These are phyloP conservation scores for Climacium dendroides DNA, from an alignment of 225 moss, liverwort and hornwort species.

Conservation along the genomic window DNA sequence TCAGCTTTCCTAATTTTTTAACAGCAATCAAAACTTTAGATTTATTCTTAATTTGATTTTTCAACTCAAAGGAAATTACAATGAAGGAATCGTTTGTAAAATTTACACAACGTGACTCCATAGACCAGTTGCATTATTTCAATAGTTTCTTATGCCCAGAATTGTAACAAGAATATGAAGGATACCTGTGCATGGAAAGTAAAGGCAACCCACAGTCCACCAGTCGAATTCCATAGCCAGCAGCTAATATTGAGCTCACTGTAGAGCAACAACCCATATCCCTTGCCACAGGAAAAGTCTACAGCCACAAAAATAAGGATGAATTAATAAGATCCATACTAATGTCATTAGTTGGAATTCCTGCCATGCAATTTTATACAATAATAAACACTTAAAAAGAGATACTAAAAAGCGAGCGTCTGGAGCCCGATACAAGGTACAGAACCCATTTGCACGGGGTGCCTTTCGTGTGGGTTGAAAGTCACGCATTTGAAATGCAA, in stretches of 20 bases:
- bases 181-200: conserved; percentile 75
- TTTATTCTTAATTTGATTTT: neutral
- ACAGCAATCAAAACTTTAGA: too few relatives aligned
- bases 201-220: conserved; percentile 73
- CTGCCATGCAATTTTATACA: neutral
- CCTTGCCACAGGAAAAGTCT: conserved; percentile 63
- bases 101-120: neutral
- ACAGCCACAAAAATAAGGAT: neutral
- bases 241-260: conserved; percentile 60
- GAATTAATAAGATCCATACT: neutral
- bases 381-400: neutral
- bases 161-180: neutral
- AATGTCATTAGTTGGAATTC: neutral
- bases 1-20: neutral
- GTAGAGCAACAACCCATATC: conserved; percentile 88
- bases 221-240: conserved; percentile 67
- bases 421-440: neutral
- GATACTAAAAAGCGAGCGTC: neutral
- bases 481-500: neutral
- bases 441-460: neutral
- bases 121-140: neutral
- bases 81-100: neutral
- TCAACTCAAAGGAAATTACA: neutral
- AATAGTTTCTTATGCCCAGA: neutral
- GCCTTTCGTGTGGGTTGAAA: neutral